phyloP scores from a whole-genome alignment of 73 alveolate genomes.

The Paramecium tetraurelia region DNA sequence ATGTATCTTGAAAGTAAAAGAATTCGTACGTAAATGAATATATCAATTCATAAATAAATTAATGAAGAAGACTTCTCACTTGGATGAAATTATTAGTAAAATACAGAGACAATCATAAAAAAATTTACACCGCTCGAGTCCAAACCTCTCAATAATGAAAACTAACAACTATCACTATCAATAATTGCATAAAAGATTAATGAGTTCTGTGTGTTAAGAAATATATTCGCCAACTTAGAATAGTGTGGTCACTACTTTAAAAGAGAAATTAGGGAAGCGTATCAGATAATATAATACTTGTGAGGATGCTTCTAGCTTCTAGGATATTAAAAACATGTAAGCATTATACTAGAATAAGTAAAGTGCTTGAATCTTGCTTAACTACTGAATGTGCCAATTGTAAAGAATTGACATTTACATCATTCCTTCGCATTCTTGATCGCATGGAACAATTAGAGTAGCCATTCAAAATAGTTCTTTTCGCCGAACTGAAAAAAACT shows the following conservation, averaged over 20 bases:
- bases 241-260: neutral
- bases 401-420: neutral
- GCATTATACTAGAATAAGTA: conserved; percentile 17
- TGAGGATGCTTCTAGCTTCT: conserved; percentile 29
- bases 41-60: conserved; percentile 9
- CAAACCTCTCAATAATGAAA: neutral
- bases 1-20: neutral
- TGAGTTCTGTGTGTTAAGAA: conserved; percentile 5
- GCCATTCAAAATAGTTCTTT: neutral
- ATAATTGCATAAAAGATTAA: neutral
- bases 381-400: neutral
- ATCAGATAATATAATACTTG: neutral
- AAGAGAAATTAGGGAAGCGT: conserved; percentile 26
- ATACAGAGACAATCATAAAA: neutral
- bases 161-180: neutral
- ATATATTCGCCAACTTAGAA: neutral
- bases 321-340: neutral
- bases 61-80: conserved; percentile 42
- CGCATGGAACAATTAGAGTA: conserved; percentile 42
- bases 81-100: conserved; percentile 18
- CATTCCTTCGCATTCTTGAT: neutral
- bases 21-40: neutral
- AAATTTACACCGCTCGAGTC: neutral
- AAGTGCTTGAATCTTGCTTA: neutral
- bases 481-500: conserved; percentile 24